Percentiles rank a stretch among this genome's conserved stretches.
Evolutionary conservation across 169 alveolate genomes (phyloP).

Genomic region (Plasmodium malariae): DNA sequence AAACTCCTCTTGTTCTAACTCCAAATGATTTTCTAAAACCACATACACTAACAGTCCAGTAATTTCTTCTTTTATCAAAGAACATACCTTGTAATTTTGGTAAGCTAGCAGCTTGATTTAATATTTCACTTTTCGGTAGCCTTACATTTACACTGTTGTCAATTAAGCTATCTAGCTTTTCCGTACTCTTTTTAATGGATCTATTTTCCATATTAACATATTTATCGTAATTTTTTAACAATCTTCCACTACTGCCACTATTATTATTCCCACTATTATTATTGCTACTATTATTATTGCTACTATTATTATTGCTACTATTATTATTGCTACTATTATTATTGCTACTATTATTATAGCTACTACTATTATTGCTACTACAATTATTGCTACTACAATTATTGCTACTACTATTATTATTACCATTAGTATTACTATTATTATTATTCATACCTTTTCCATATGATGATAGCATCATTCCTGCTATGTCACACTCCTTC

Average conservation of each 20-base stretch:
- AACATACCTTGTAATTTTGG: slow-evolving; percentile 78
- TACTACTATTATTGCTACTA: background rate
- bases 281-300: background rate
- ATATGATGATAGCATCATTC: background rate
- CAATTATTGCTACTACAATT: background rate
- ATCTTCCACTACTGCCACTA: slow-evolving; percentile 9
- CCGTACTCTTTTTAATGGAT: slow-evolving; percentile 45
- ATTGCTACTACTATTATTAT: background rate
- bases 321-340: background rate
- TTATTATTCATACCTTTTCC: background rate
- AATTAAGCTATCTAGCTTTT: slow-evolving; percentile 40
- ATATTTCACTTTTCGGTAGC: slow-evolving; percentile 77
- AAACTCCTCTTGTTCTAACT: slow-evolving; percentile 77
- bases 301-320: background rate
- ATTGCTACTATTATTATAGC: background rate
- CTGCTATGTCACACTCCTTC: background rate
- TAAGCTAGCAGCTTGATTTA: slow-evolving; percentile 73
- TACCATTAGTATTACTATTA: background rate
- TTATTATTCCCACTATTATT: background rate
- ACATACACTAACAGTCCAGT: slow-evolving; percentile 78
- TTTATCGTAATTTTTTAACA: slow-evolving; percentile 35
- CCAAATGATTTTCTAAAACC: slow-evolving; percentile 78
- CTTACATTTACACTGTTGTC: slow-evolving; percentile 46
- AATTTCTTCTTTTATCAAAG: slow-evolving; percentile 76
- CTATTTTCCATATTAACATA: slow-evolving; percentile 17